Base-by-base conservation (phyloP, 1,284 basidiomycete genomes). In the Papiliotrema terrestris region DNA sequence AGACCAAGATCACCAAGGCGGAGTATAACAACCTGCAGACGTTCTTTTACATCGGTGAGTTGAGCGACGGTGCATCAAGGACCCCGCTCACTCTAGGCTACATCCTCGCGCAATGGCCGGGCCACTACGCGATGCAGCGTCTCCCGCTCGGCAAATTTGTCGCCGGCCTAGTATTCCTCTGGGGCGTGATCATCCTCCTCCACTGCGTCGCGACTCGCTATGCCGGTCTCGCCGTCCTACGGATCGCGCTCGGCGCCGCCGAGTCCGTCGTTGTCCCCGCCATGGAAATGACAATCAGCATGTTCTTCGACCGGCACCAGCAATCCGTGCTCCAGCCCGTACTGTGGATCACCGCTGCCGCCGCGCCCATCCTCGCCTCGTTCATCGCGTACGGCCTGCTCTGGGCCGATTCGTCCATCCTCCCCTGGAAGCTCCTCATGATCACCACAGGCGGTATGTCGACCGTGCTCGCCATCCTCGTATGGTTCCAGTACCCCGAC, bases 381-480 rank as follows among this genome's bases (percentile, higher is more conserved):
- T 17, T 47, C n/a, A 32, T 47, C 17, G 4, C 29, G 29, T 19
- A 14, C 17, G 17, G 26, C 17, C 35, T 23, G 23, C 48, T 19
- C 11, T 49, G 19, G n/a, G 48, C 48, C 13, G 38, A 29, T 38
- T 25, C 42, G 9, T 11, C 19, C 43, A 29, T 45, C 29, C 42
- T 36, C 41, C 9, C 22, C 37, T 29, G 38, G 45, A 11, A 42
- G 23, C 9, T 45, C 45, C 22, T 47, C 20, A 23, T 52, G 42
- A 52, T 45, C 8, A 36, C 45, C n/a, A 45, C 52, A 26, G 39
- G 23, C 19, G 23, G 46, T 17, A 47, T 9, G 9, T 44, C 52
- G 26, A 23, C 45, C 52, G 47, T 53, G 17, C 45, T 45, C 19
- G 46, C 52, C 52, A 47, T 53, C 52, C 25, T 46, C 45, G 20